Evolutionary conservation across 2,329 filamentous ascomycete genomes (phyloP).

Genomic region (Colletotrichum phormii): DNA sequence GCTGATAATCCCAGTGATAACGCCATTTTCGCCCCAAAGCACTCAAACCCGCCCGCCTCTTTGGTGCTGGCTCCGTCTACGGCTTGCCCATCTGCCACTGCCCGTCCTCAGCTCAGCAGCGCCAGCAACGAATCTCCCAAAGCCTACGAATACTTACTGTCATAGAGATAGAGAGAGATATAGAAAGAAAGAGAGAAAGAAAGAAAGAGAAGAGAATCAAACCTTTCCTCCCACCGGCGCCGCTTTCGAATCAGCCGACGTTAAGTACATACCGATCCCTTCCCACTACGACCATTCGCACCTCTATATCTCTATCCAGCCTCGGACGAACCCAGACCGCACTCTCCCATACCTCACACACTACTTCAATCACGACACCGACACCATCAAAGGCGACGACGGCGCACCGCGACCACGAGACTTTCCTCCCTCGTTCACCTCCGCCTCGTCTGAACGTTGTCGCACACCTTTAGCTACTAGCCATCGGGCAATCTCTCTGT

Average conservation of each 20-base stretch:
- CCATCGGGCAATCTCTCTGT: not conserved
- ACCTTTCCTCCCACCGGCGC: too few species aligned
- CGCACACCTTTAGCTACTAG: not conserved
- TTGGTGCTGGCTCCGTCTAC: not conserved
- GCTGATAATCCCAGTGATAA: slow-evolving; percentile 44
- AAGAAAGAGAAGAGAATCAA: not conserved
- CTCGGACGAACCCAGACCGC: not conserved
- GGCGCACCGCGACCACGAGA: not conserved
- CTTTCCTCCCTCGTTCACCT: not conserved
- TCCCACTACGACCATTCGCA: not conserved
- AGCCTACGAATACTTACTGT: not conserved
- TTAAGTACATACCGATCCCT: not conserved
- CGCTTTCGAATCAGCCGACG: not conserved
- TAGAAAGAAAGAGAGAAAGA: too few species aligned
- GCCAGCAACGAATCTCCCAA: not conserved
- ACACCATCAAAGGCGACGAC: not conserved
- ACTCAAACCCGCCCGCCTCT: slow-evolving; percentile 40
- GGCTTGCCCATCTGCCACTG: not conserved
- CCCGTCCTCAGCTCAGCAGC: not conserved
- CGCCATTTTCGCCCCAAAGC: slow-evolving; percentile 53
- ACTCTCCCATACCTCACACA: not conserved
- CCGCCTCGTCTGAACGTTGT: slow-evolving; percentile 18
- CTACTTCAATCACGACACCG: slow-evolving; percentile 14
- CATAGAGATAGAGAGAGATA: not conserved
- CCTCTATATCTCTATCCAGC: not conserved